Evolutionary conservation across 805 yeast genomes (phyloP), one percentile per base, ranked within the genome.

Genomic region (Schwanniomyces vanrijiae): DNA sequence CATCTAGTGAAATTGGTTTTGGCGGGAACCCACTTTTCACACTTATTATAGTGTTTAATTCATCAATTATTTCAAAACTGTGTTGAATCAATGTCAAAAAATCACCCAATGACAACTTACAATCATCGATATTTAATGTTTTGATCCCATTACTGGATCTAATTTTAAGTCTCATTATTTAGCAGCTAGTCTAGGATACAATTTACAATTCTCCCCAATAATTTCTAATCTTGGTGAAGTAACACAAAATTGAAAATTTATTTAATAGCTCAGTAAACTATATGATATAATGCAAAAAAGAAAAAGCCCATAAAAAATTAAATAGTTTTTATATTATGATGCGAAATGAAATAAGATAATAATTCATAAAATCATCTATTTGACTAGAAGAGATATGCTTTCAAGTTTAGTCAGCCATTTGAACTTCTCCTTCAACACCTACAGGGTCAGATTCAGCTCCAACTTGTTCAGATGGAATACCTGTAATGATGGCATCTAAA

Each of bases 1-100:
- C 48, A 4, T 46, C 20, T 6, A 73, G 48, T 21, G 67, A 69
- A 2, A 84, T 46, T 1, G 64, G 51, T 48, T 69, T 76, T 1
- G 88, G 88, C 0, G 91, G 92, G 56, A 76, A 85, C 2, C 91
- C 90, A 40, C 55, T 63, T 49, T 77, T 76, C 43, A 84, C 60
- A 9, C 50, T 45, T 4, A 29, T 18, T 2, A 62, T 47, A 16
- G 29, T 25, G 13, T 26, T 19, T 19, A 8, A 5, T 37, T 29
- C 16, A 16, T 44, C 20, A 38, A 14, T 29, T 29, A 39, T 7
- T 2, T 22, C 40, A 16, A 33, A 44, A 21, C 39, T 37, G 14
- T 38, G 35, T n/a, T 31, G 18, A n/a, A 46, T 11, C 21, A 43
- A 14, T 14, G n/a, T 13, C 20, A 41, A 34, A 26, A 59, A 49